phyloP scores from a whole-genome alignment of 108 stramenopile genomes.

The Schizochytrium sp. region DNA sequence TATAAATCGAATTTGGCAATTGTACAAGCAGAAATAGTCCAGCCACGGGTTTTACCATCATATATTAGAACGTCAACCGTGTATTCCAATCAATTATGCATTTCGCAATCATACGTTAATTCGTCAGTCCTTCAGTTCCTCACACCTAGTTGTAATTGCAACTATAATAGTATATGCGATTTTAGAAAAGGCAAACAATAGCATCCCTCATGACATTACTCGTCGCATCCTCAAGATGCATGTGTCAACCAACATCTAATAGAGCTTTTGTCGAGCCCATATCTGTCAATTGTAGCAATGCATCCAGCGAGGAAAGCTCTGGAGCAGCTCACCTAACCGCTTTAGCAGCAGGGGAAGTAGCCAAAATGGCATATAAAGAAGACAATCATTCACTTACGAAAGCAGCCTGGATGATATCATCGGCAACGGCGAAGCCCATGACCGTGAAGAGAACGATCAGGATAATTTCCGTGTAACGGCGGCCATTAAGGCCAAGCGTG shows the following conservation, averaged over 20 bases:
- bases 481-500: constrained; percentile 41
- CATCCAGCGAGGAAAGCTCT: not conserved
- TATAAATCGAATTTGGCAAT: not conserved
- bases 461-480: not conserved
- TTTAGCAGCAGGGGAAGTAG: not conserved
- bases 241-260: no score
- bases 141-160: no score
- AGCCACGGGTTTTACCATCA: not conserved
- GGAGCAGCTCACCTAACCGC: not conserved
- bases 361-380: not conserved
- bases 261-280: no score
- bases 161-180: no score
- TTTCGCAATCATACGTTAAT: no score
- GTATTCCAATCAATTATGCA: no score
- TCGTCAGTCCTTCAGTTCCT: no score
- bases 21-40: not conserved
- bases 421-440: constrained; percentile 48
- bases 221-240: no score
- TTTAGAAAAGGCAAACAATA: no score
- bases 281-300: no score
- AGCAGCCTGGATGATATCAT: constrained; percentile 14
- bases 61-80: not conserved
- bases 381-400: not conserved
- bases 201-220: no score
- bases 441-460: constrained; percentile 42